These are phyloP conservation scores for Boletus barrowsii DNA, from an alignment of 768 basidiomycete genomes.

Conservation along the genomic window DNA sequence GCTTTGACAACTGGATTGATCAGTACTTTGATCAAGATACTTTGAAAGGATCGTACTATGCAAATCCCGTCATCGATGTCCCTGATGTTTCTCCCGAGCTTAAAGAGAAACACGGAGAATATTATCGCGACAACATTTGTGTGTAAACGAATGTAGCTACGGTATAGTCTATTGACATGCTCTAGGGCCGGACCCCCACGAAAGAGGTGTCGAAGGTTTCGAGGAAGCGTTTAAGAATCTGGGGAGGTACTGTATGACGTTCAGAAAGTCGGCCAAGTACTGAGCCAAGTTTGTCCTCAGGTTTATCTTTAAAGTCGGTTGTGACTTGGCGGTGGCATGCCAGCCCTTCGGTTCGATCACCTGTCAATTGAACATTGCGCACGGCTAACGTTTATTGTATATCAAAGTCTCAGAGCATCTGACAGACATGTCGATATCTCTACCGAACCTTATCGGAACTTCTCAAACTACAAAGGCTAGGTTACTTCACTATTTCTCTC, in stretches of 20 bases:
- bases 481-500: constrained; percentile 94
- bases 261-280: not conserved
- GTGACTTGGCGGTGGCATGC: constrained; percentile 80
- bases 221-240: constrained; percentile 86
- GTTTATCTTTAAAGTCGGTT: constrained; percentile 80
- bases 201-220: constrained; percentile 67
- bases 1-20: not conserved
- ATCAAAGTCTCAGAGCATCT: constrained; percentile 60
- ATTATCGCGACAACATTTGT: constrained; percentile 91
- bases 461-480: constrained; percentile 90
- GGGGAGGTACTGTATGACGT: constrained; percentile 47
- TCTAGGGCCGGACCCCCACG: constrained; percentile 62
- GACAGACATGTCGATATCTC: constrained; percentile 58
- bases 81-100: constrained; percentile 60
- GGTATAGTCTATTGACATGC: not conserved
- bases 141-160: constrained; percentile 13
- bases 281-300: constrained; percentile 33
- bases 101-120: constrained; percentile 66
- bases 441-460: constrained; percentile 66
- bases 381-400: not conserved
- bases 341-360: constrained; percentile 76
- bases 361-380: not conserved
- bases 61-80: constrained; percentile 66
- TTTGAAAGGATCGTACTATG: constrained; percentile 93
- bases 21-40: constrained; percentile 47